Conservation (phyloP, 495 filamentous ascomycete genomes). For the Darksidea phi region DNA sequence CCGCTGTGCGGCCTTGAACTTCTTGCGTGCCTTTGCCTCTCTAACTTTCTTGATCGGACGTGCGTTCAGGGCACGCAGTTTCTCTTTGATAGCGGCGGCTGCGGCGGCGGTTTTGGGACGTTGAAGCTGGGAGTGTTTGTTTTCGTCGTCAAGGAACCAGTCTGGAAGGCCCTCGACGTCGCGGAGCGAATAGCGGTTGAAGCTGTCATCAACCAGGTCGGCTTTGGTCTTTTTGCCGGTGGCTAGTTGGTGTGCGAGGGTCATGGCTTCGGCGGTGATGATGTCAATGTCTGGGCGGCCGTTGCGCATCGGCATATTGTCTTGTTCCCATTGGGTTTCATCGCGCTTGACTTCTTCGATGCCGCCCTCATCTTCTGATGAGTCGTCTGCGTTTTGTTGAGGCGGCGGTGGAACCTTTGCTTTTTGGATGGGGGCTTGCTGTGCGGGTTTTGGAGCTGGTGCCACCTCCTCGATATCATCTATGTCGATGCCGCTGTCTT, state of each 20-base stretch:
- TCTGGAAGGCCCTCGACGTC: conserved; percentile 92
- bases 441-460: neutral
- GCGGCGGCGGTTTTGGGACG: conserved; percentile 87
- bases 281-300: conserved; percentile 82
- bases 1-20: conserved; percentile 85
- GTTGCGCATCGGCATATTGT: conserved; percentile 56
- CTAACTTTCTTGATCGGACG: conserved; percentile 99
- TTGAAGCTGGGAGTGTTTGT: conserved; percentile 74
- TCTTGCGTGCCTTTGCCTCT: conserved; percentile 93
- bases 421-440: conserved; percentile 6
- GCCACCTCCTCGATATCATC: conserved; percentile 26
- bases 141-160: conserved; percentile 96
- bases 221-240: conserved; percentile 74
- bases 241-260: conserved; percentile 88
- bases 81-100: conserved; percentile 91
- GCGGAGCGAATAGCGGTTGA: conserved; percentile 88
- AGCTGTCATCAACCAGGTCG: conserved; percentile 84
- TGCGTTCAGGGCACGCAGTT: conserved; percentile 88
- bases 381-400: conserved; percentile 47
- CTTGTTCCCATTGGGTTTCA: conserved; percentile 67
- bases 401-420: neutral
- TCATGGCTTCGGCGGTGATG: conserved; percentile 98
- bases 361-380: conserved; percentile 34
- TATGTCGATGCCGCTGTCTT: conserved; percentile 55
- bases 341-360: conserved; percentile 57